A percentile compares a stretch with the other conserved stretches of the same genome.
phyloP scores from a whole-genome alignment of 2,329 filamentous ascomycete species.

The Botryotinia calthae region DNA sequence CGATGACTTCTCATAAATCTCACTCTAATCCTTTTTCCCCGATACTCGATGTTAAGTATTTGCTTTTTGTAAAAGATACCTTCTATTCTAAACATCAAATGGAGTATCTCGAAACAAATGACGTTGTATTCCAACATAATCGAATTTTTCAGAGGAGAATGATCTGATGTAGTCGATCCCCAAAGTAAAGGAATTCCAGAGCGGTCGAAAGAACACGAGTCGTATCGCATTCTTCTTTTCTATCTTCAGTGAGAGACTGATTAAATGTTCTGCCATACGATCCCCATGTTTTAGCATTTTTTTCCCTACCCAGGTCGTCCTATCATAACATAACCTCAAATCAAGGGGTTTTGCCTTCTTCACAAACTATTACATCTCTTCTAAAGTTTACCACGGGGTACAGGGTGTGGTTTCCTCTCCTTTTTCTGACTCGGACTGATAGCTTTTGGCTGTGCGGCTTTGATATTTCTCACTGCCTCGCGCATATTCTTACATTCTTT shows the following conservation, averaged over 20 bases:
- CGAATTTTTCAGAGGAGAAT: background rate
- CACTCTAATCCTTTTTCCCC: accelerated
- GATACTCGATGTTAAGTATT: background rate
- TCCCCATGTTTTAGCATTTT: background rate
- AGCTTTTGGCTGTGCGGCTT: background rate
- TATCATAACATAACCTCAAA: background rate
- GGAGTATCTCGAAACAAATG: background rate
- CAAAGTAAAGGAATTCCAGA: background rate
- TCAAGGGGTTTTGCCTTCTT: background rate
- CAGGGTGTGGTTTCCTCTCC: background rate
- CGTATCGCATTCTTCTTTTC: background rate
- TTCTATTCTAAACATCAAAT: background rate
- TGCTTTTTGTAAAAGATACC: background rate
- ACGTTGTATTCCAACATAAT: background rate
- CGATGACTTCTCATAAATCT: background rate
- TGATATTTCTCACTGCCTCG: background rate
- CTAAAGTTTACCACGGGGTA: background rate
- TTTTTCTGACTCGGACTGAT: background rate
- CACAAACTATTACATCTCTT: background rate
- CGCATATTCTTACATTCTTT: background rate
- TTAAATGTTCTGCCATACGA: background rate
- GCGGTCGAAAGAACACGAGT: background rate
- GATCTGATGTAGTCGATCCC: accelerated
- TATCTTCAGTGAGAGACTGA: background rate
- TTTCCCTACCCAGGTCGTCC: background rate